phyloP scores from a whole-genome alignment of 805 yeast species.

The Ogataea pini region DNA sequence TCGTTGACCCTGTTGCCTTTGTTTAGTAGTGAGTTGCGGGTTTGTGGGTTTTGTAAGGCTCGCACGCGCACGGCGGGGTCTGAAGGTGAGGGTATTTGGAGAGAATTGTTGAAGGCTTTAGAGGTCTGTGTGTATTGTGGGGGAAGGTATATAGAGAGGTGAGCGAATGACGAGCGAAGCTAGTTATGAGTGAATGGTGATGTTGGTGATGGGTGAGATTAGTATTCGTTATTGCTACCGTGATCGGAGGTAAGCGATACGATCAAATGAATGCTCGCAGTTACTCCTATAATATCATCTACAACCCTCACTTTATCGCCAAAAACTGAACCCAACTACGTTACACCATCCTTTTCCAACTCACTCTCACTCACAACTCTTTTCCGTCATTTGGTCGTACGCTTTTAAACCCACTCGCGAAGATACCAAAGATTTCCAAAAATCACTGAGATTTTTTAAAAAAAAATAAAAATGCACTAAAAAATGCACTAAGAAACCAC shows the following conservation, averaged over 20 bases:
- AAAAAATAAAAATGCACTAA: not conserved
- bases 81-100: constrained; percentile 10
- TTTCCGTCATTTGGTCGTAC: no score
- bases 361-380: no score
- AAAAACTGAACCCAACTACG: no score
- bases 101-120: constrained; percentile 21
- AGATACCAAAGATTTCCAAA: not conserved
- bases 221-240: no score
- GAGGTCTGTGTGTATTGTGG: constrained; percentile 31
- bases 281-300: no score
- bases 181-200: not conserved
- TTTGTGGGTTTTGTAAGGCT: constrained; percentile 38
- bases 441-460: not conserved
- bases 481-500: no score
- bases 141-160: constrained; percentile 16
- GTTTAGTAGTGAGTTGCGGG: constrained; percentile 34
- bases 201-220: no score
- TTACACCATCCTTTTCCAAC: no score
- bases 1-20: constrained; percentile 40
- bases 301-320: no score
- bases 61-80: constrained; percentile 23
- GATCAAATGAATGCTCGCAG: no score
- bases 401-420: no score
- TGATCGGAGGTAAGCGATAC: no score
- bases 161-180: not conserved